Percentiles rank a stretch among this genome's conserved stretches.
These are phyloP conservation scores for Neurospora crassa DNA, from an alignment of 2,329 filamentous ascomycete genomes.

Conservation along the genomic window DNA sequence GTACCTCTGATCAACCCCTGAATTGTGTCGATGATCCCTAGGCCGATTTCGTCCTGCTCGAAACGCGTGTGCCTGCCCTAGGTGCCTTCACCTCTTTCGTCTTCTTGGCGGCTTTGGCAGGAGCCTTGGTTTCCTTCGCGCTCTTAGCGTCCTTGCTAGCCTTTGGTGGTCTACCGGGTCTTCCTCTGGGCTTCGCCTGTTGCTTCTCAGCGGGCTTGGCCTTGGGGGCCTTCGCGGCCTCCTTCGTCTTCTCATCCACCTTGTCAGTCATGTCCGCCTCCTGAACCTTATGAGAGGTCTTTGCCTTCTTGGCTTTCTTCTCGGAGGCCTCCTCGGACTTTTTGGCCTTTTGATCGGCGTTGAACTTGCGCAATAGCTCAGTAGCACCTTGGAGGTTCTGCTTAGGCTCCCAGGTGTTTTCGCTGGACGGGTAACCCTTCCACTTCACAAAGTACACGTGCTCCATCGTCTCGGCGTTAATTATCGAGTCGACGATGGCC, in stretches of 20 bases:
- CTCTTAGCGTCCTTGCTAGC: not conserved
- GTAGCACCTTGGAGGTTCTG: slow-evolving; percentile 32
- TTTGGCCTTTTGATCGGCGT: slow-evolving; percentile 19
- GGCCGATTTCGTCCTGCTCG: not conserved
- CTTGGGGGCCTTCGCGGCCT: slow-evolving; percentile 2
- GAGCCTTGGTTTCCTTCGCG: slow-evolving; percentile 2
- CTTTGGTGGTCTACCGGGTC: not conserved
- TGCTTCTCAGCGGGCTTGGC: not conserved
- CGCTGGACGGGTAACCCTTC: slow-evolving; percentile 33
- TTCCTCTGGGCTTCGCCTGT: not conserved
- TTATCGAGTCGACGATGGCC: slow-evolving; percentile 30
- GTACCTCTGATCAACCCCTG: not conserved
- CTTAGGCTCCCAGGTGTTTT: slow-evolving; percentile 47
- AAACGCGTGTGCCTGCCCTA: slow-evolving; percentile 3
- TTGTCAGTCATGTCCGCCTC: not conserved
- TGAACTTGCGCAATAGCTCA: slow-evolving; percentile 27
- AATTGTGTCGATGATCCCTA: not conserved
- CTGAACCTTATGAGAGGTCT: not conserved
- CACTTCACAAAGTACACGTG: slow-evolving; percentile 43
- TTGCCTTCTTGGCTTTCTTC: slow-evolving; percentile 9
- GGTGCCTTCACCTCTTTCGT: slow-evolving; percentile 3
- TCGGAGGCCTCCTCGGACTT: slow-evolving; percentile 1
- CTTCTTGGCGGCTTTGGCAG: slow-evolving; percentile 9
- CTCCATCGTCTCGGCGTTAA: slow-evolving; percentile 28
- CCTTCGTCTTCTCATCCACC: not conserved